Conservation (phyloP, 179 eudicot species). For the Carnegiea gigantea region DNA sequence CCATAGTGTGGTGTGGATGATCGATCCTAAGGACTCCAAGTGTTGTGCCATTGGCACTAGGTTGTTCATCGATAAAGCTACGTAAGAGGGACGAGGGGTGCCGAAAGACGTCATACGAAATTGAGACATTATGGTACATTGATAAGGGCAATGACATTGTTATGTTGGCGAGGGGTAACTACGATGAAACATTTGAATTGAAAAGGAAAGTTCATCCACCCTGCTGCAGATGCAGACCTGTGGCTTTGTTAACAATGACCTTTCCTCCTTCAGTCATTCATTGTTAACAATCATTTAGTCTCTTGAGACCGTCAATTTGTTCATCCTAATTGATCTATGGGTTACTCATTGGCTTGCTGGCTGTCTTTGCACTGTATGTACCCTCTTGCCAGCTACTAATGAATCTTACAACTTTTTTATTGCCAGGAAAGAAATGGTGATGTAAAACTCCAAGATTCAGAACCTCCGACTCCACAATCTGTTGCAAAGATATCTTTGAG, state of each 20-base stretch:
- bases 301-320: background rate
- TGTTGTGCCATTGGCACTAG: background rate
- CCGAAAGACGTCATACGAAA: background rate
- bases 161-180: background rate
- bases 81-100: background rate
- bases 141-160: background rate
- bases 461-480: conserved; percentile 75
- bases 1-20: background rate
- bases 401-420: conserved; percentile 9
- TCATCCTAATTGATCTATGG: background rate
- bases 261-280: background rate
- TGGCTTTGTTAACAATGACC: background rate
- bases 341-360: background rate
- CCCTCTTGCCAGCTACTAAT: conserved; percentile 6
- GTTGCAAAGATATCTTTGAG: conserved; percentile 71
- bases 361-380: background rate
- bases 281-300: background rate
- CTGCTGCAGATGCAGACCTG: no score
- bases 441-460: conserved; percentile 61
- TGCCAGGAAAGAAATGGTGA: conserved; percentile 77
- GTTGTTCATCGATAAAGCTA: background rate
- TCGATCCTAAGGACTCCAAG: background rate
- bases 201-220: no score
- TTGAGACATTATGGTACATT: background rate
- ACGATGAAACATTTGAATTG: no score